A percentile compares a stretch with the other conserved stretches of the same genome.
phyloP scores from a whole-genome alignment of 352 stramenopile species.

The Thalassiosira hispida region DNA sequence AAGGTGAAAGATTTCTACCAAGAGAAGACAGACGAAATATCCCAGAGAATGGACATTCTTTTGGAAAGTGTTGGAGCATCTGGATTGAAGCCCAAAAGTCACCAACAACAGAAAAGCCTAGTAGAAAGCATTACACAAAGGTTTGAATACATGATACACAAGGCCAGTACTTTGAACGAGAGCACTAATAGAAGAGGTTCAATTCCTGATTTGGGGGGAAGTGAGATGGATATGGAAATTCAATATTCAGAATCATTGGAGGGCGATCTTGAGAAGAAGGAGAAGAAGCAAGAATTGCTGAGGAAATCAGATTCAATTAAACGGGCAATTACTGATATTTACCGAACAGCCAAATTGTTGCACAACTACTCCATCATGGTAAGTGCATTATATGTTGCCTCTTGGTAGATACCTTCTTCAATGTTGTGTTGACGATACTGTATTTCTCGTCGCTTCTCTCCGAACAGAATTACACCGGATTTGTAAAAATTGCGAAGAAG shows the following conservation, averaged over 20 bases:
- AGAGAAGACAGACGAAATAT: constrained; percentile 87
- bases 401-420: neutral
- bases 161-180: constrained; percentile 6
- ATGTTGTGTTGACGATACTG: neutral
- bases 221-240: constrained; percentile 18
- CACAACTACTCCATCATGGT: constrained; percentile 95
- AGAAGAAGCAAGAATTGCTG: constrained; percentile 64
- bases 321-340: constrained; percentile 92
- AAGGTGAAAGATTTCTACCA: constrained; percentile 94
- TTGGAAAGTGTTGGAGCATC: constrained; percentile 82
- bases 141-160: constrained; percentile 38
- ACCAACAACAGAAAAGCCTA: constrained; percentile 41
- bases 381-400: constrained; percentile 4
- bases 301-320: constrained; percentile 90
- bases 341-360: constrained; percentile 91
- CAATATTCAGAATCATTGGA: constrained; percentile 51
- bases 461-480: constrained; percentile 93
- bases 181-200: neutral
- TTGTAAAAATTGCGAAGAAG: constrained; percentile 98
- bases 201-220: too few species aligned
- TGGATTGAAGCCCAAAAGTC: constrained; percentile 66
- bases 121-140: constrained; percentile 34
- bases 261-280: constrained; percentile 28
- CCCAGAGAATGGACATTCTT: constrained; percentile 88
- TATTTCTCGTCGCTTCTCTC: constrained; percentile 7